Conservation (phyloP, 441 rosid genomes). For the Geranium incanum region DNA sequence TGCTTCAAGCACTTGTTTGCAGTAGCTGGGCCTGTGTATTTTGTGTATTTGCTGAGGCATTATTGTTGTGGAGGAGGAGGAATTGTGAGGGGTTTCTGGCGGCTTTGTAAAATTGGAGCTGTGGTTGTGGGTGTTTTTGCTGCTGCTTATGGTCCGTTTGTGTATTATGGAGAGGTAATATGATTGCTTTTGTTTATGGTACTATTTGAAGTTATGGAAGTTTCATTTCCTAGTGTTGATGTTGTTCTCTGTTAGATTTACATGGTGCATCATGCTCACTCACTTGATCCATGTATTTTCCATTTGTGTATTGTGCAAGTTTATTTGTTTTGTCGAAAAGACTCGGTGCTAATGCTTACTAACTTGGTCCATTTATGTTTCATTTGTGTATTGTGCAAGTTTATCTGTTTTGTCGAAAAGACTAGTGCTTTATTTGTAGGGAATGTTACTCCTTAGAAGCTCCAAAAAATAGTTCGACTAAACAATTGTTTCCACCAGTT, state of each 20-base stretch:
- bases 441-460: neutral
- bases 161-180: slow-evolving; percentile 65
- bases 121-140: slow-evolving; percentile 58
- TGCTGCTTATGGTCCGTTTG: slow-evolving; percentile 67
- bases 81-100: slow-evolving; percentile 37
- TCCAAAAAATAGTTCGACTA: neutral
- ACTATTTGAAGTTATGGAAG: neutral
- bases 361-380: neutral
- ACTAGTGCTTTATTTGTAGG: neutral
- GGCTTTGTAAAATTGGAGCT: slow-evolving; percentile 47
- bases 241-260: neutral
- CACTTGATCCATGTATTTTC: neutral
- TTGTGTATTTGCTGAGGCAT: slow-evolving; percentile 72
- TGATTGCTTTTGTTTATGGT: neutral
- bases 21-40: slow-evolving; percentile 86
- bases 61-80: slow-evolving; percentile 67
- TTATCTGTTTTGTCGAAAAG: too few relatives aligned
- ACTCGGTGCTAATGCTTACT: neutral
- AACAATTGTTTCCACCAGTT: neutral
- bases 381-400: too few relatives aligned
- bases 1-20: slow-evolving; percentile 94
- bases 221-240: neutral
- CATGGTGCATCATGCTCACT: neutral
- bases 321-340: too few relatives aligned
- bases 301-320: too few relatives aligned